A percentile compares a stretch with the other conserved stretches of the same genome.
phyloP scores from a whole-genome alignment of 2,329 filamentous ascomycete genomes.

The Aureobasidium namibiae region DNA sequence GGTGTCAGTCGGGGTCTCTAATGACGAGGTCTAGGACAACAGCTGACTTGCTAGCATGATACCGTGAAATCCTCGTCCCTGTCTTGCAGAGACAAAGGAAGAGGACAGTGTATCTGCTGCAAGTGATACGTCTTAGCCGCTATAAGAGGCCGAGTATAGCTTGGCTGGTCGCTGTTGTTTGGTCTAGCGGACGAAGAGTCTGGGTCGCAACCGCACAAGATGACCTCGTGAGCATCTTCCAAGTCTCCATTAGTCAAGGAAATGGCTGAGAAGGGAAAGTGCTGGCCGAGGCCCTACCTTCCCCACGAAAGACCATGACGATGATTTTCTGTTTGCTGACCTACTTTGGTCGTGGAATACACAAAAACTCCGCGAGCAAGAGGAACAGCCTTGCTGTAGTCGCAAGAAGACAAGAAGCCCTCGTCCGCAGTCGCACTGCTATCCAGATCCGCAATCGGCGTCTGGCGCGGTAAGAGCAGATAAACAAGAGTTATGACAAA shows the following conservation, averaged over 20 bases:
- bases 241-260: constrained; percentile 6
- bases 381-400: no score
- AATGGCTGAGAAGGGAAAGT: constrained; percentile 1
- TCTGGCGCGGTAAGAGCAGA: no score
- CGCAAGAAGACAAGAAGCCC: background rate
- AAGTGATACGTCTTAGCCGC: background rate
- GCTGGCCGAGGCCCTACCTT: background rate
- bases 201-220: background rate
- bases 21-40: background rate
- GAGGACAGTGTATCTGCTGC: background rate
- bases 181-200: background rate
- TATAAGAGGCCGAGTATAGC: background rate
- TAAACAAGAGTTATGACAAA: background rate
- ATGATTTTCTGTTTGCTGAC: background rate
- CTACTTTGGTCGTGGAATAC: background rate
- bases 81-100: background rate
- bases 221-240: background rate
- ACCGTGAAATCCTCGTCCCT: background rate
- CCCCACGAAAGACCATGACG: background rate
- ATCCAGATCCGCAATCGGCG: background rate
- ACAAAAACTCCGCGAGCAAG: background rate
- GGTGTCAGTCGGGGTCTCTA: background rate
- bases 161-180: background rate
- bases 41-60: background rate
- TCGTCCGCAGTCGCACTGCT: background rate